Base-by-base conservation (phyloP, 345 rosid genomes). In the Citrus reticulata region DNA sequence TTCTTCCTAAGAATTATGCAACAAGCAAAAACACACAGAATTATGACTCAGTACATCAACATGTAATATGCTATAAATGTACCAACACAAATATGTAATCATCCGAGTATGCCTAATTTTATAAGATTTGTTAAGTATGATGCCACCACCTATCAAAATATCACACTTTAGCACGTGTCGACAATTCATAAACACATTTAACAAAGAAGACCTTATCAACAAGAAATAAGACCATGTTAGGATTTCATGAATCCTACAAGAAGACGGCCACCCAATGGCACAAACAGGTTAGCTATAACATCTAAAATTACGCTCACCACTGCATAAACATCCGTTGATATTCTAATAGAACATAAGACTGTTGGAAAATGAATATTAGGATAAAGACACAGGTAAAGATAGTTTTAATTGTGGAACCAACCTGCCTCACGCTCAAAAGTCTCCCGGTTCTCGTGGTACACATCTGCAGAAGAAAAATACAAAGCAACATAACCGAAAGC, bases 351-450 rank as follows among this genome's bases (percentile, higher is more conserved):
- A 32, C 30, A 9, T 40, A 65, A 58, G 60, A 42, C 7, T 14
- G 22, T 34, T 61, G 35, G 59, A 70, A 77, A 74, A 65, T 20
- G 16, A 73, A 42, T 3, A 34, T 32, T 25, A 66, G 34, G 25
- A 27, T 24, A 34, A 37, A 69, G 25, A 58, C 68, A 60, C 9
- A 30, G 34, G 27, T 42, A 64, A n/a, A 70, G 63, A 46, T 68
- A 74, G 3, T 63, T 49, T 27, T 14, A 40, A 57, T 73, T 2
- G 73, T 68, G 39, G 82, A 11, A 82, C 95, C 51, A 77, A 92
- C 98, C 98, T 91, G 97, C 99, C 87, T 92, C 98, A 13, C 97
- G 90, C 79, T 77, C 75, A 78, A 96, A 94, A 81, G 90, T 91
- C 78, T 96, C 98, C 83, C 80, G 91, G 71, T 85, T 80, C 79